Conservation (phyloP, 345 rosid species). For the Tarenaya hassleriana region DNA sequence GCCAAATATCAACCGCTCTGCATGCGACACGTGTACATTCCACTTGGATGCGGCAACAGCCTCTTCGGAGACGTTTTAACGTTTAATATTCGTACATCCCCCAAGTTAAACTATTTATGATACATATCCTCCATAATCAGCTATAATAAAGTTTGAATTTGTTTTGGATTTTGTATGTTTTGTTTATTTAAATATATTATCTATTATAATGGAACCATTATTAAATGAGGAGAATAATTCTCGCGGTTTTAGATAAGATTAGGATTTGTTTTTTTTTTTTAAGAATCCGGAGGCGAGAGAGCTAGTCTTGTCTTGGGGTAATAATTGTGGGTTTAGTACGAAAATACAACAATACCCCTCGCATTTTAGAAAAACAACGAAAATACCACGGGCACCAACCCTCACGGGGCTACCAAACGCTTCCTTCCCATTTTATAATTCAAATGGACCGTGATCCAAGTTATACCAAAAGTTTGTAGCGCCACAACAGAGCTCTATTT, state of each 20-base stretch:
- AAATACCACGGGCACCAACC: background rate
- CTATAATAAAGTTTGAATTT: too few relatives aligned
- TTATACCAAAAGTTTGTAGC: too few relatives aligned
- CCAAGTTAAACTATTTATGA: too few relatives aligned
- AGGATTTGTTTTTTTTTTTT: constrained; percentile 11
- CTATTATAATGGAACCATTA: constrained; percentile 15
- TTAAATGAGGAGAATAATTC: constrained; percentile 12
- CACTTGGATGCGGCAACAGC: too few relatives aligned
- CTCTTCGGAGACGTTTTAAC: too few relatives aligned
- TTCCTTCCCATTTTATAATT: too few relatives aligned
- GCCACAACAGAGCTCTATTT: too few relatives aligned
- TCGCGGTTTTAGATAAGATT: constrained; percentile 20
- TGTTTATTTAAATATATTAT: background rate
- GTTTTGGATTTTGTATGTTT: background rate
- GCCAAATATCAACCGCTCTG: background rate
- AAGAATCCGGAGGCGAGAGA: too few relatives aligned
- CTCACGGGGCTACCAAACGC: background rate
- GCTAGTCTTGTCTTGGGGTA: background rate
- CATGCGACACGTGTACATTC: constrained; percentile 1
- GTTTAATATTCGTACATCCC: too few relatives aligned
- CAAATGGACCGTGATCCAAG: too few relatives aligned
- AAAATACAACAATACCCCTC: background rate
- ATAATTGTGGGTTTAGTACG: background rate
- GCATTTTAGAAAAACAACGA: background rate
- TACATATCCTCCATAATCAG: too few relatives aligned